Conservation (phyloP, 2,329 filamentous ascomycete genomes). For the Fusarium hostae region DNA sequence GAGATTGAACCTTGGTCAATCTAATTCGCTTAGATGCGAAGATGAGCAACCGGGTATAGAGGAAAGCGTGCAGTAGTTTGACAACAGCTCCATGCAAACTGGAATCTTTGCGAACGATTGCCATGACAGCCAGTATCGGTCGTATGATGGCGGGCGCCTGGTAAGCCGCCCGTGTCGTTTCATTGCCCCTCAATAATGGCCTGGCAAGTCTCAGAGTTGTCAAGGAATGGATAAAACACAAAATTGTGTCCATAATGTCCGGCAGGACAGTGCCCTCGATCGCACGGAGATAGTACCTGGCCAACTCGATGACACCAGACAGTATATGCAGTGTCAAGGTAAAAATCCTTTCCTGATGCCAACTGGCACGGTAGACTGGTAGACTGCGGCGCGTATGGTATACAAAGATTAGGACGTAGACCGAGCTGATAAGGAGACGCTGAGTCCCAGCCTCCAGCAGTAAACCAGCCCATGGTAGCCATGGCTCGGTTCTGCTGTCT, state of each 20-base stretch:
- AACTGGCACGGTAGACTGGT: background rate
- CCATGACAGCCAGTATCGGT: background rate
- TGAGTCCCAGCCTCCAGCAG: background rate
- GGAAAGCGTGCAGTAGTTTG: slow-evolving; percentile 1
- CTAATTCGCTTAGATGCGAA: background rate
- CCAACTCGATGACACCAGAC: background rate
- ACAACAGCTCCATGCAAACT: background rate
- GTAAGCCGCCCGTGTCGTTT: background rate
- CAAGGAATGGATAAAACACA: background rate
- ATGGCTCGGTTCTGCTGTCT: background rate
- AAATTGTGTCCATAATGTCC: background rate
- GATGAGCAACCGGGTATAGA: slow-evolving; percentile 2
- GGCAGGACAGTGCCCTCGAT: background rate
- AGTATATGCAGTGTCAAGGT: background rate
- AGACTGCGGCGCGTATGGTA: slow-evolving; percentile 2
- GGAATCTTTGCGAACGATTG: background rate
- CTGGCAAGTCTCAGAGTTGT: background rate
- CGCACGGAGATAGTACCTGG: background rate
- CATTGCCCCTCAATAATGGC: background rate
- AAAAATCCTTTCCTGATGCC: background rate
- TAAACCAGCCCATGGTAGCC: background rate
- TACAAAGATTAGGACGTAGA: background rate
- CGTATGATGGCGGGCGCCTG: slow-evolving; percentile 1
- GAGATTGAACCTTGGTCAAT: background rate
- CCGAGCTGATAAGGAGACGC: background rate